phyloP scores from a whole-genome alignment of 495 filamentous ascomycete genomes.

The Sordaria brevicollis region DNA sequence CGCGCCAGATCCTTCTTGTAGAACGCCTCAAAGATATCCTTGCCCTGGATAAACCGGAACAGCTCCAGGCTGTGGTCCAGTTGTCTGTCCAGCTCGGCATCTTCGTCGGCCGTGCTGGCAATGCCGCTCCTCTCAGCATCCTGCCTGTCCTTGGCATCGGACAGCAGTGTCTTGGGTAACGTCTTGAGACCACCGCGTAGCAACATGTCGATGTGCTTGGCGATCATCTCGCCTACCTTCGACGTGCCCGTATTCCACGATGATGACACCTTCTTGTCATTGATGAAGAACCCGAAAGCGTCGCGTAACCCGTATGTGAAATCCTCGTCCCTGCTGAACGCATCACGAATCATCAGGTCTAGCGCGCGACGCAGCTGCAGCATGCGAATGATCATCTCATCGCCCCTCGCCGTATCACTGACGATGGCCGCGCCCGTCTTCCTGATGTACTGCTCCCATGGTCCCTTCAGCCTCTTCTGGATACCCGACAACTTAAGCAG shows the following conservation, averaged over 20 bases:
- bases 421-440: slow-evolving; percentile 69
- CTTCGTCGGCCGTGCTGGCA: slow-evolving; percentile 62
- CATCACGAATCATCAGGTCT: slow-evolving; percentile 58
- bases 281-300: slow-evolving; percentile 83
- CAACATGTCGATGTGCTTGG: slow-evolving; percentile 88
- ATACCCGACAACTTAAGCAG: slow-evolving; percentile 58
- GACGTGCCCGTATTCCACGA: slow-evolving; percentile 72
- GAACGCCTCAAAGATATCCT: slow-evolving; percentile 95
- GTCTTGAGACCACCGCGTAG: slow-evolving; percentile 79
- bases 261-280: slow-evolving; percentile 59
- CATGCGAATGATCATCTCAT: slow-evolving; percentile 80
- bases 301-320: slow-evolving; percentile 71
- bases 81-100: slow-evolving; percentile 78
- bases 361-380: slow-evolving; percentile 73
- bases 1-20: slow-evolving; percentile 95
- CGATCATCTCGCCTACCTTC: slow-evolving; percentile 97
- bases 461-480: slow-evolving; percentile 50
- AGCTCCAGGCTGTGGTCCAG: slow-evolving; percentile 85
- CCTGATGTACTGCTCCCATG: slow-evolving; percentile 72
- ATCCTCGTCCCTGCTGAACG: slow-evolving; percentile 64
- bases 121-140: slow-evolving; percentile 44
- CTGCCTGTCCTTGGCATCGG: slow-evolving; percentile 38
- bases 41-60: slow-evolving; percentile 94
- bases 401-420: slow-evolving; percentile 61
- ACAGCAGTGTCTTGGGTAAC: slow-evolving; percentile 48